Percentiles rank a stretch among this genome's conserved stretches.
These are phyloP conservation scores for Hyaloscypha variabilis DNA, from an alignment of 495 filamentous ascomycete species.

Conservation along the genomic window DNA sequence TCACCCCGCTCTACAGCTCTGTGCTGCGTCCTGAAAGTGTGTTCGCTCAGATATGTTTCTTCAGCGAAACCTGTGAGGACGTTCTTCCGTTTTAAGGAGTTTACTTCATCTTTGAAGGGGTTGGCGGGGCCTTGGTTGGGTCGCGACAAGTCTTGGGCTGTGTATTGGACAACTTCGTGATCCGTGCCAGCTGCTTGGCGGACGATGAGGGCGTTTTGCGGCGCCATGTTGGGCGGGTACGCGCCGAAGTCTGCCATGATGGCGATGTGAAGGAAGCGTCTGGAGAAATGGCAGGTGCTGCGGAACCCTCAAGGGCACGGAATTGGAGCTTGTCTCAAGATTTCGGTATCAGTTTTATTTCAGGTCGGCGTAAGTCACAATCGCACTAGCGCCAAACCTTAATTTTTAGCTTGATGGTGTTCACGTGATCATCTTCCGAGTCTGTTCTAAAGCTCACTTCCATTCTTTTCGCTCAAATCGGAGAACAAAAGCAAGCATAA, in stretches of 20 bases:
- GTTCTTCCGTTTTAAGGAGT: conserved; percentile 79
- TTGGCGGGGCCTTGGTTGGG: conserved; percentile 75
- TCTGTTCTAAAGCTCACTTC: not conserved
- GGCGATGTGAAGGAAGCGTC: conserved; percentile 15
- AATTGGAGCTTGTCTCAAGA: not conserved
- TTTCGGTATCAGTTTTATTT: not conserved
- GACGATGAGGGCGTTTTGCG: conserved; percentile 55
- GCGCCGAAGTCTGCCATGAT: conserved; percentile 59
- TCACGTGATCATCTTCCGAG: conserved; percentile 5
- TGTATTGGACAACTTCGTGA: conserved; percentile 66
- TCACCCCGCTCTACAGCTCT: conserved; percentile 67
- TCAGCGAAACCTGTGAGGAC: conserved; percentile 88
- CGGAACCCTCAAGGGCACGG: not conserved
- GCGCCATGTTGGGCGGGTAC: conserved; percentile 60
- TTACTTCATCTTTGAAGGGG: conserved; percentile 70
- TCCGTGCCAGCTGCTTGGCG: conserved; percentile 51
- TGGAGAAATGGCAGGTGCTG: not conserved
- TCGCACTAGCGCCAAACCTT: conserved; percentile 16
- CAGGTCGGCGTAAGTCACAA: not conserved
- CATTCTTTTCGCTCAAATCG: not conserved
- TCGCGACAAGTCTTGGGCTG: conserved; percentile 65
- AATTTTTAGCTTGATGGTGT: not conserved
- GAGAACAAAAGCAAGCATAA: conserved; percentile 2
- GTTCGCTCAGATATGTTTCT: conserved; percentile 86
- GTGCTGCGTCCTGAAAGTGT: conserved; percentile 83